A percentile compares a stretch with the other conserved stretches of the same genome.
Conservation (phyloP, 305 asterid species). For the Stenogyne calaminthoides region DNA sequence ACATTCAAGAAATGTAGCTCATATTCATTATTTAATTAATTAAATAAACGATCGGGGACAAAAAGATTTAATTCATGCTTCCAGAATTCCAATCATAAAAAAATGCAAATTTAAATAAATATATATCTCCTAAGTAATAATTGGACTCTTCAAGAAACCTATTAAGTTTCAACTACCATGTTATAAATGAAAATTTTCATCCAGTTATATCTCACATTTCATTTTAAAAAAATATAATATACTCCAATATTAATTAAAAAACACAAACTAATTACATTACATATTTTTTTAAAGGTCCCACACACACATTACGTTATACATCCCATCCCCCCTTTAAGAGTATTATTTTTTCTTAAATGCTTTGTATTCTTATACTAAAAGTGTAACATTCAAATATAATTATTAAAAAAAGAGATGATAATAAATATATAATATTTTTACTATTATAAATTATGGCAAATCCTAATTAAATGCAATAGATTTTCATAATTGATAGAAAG, state of each 20-base stretch:
- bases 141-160: constrained; percentile 6
- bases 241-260: too few relatives aligned
- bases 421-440: background rate
- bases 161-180: constrained; percentile 29
- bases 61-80: constrained; percentile 13
- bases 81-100: constrained; percentile 17
- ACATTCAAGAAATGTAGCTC: constrained; percentile 1
- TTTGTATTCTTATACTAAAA: background rate
- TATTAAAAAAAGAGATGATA: background rate
- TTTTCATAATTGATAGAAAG: constrained; percentile 11
- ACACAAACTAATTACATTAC: too few relatives aligned
- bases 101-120: background rate
- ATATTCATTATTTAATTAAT: background rate
- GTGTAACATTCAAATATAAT: background rate
- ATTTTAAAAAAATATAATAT: too few relatives aligned
- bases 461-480: background rate
- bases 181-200: background rate
- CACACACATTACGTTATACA: too few relatives aligned
- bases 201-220: too few relatives aligned
- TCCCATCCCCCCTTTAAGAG: too few relatives aligned
- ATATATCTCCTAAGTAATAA: constrained; percentile 15
- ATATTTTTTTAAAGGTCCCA: too few relatives aligned
- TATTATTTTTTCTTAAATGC: too few relatives aligned
- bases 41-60: background rate
- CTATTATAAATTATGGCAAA: background rate